phyloP scores from a whole-genome alignment of 2,329 filamentous ascomycete genomes.

The Rosellinia necatrix region DNA sequence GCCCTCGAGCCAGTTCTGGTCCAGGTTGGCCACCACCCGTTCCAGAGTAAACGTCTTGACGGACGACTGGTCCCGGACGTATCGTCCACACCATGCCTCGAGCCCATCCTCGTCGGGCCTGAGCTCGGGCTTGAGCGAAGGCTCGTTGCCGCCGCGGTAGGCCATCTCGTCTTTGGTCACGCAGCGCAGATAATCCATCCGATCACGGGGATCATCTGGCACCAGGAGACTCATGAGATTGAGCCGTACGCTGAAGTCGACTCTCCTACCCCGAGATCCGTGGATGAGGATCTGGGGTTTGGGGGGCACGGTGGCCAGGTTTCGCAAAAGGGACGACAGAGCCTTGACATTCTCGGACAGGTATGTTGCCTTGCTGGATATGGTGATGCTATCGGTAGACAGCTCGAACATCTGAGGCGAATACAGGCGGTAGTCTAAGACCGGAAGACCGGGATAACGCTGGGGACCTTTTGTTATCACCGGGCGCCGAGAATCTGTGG shows the following conservation, averaged over 20 bases:
- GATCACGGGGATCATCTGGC: conserved; percentile 48
- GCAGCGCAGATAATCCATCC: conserved; percentile 60
- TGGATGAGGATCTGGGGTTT: conserved; percentile 58
- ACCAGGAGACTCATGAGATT: conserved; percentile 60
- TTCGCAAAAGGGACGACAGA: conserved; percentile 52
- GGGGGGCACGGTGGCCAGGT: conserved; percentile 57
- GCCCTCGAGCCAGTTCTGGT: conserved; percentile 59
- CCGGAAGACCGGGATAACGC: conserved; percentile 53
- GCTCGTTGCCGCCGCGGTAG: conserved; percentile 52
- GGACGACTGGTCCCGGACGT: conserved; percentile 49
- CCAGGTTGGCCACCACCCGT: conserved; percentile 58
- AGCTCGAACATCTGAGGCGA: conserved; percentile 56
- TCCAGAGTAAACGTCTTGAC: conserved; percentile 58
- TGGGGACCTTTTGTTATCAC: conserved; percentile 36
- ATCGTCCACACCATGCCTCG: conserved; percentile 55
- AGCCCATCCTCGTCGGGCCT: conserved; percentile 47
- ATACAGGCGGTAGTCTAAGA: conserved; percentile 58
- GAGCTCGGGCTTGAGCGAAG: conserved; percentile 50
- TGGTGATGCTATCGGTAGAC: conserved; percentile 52
- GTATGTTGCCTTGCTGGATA: conserved; percentile 54
- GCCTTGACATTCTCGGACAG: conserved; percentile 52
- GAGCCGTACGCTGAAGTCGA: conserved; percentile 59
- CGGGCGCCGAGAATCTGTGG: conserved; percentile 24
- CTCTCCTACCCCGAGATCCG: conserved; percentile 48
- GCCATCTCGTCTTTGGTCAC: conserved; percentile 55